phyloP scores from a whole-genome alignment of 495 filamentous ascomycete genomes.

The Oleoguttula mirabilis region DNA sequence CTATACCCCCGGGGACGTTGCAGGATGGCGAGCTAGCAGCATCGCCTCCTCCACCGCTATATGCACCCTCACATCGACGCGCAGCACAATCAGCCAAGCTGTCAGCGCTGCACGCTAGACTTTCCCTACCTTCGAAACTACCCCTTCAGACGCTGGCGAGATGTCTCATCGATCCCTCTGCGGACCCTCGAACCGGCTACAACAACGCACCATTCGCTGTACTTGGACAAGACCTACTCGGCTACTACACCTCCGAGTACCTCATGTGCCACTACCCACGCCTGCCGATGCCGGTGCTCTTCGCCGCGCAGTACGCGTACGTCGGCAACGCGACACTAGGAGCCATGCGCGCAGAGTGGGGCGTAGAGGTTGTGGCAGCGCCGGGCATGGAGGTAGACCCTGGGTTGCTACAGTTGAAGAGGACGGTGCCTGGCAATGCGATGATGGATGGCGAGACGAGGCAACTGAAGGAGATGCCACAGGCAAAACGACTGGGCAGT shows the following conservation, averaged over 20 bases:
- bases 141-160: slow-evolving; percentile 79
- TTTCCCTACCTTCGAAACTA: slow-evolving; percentile 67
- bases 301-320: slow-evolving; percentile 72
- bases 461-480: slow-evolving; percentile 26
- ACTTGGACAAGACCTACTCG: slow-evolving; percentile 69
- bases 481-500: slow-evolving; percentile 11
- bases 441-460: slow-evolving; percentile 23
- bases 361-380: slow-evolving; percentile 67
- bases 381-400: slow-evolving; percentile 89
- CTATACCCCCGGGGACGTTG: not conserved
- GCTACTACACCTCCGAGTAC: slow-evolving; percentile 77
- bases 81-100: slow-evolving; percentile 78
- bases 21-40: not conserved
- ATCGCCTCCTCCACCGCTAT: slow-evolving; percentile 9
- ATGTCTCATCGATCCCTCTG: slow-evolving; percentile 70
- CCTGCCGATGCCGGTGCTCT: slow-evolving; percentile 69
- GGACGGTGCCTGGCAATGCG: slow-evolving; percentile 46
- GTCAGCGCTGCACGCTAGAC: slow-evolving; percentile 81
- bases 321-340: slow-evolving; percentile 58
- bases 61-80: slow-evolving; percentile 15
- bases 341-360: slow-evolving; percentile 69
- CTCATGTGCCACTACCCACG: slow-evolving; percentile 80
- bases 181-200: slow-evolving; percentile 60
- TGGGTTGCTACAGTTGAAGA: slow-evolving; percentile 73
- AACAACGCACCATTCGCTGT: slow-evolving; percentile 73